Evolutionary conservation across 768 basidiomycete species (phyloP).

Genomic region (Pleurotus citrinopileatus): DNA sequence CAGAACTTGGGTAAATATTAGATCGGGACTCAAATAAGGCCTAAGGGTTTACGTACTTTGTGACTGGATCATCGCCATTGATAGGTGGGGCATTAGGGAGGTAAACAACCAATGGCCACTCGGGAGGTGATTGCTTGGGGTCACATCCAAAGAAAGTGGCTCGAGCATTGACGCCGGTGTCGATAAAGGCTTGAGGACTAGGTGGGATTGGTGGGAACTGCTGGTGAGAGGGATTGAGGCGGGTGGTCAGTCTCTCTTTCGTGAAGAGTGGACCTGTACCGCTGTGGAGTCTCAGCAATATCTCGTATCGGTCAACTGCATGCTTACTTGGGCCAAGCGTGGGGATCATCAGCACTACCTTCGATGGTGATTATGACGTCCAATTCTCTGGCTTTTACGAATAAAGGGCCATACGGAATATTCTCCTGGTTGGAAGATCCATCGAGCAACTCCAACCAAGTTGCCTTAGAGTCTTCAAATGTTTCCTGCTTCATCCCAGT

Average conservation of each 20-base stretch:
- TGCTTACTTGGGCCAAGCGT: constrained; percentile 68
- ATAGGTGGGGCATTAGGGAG: constrained; percentile 76
- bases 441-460: constrained; percentile 64
- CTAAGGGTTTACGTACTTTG: constrained; percentile 46
- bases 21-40: neutral
- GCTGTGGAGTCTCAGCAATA: constrained; percentile 24
- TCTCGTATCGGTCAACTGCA: neutral
- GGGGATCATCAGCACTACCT: constrained; percentile 51
- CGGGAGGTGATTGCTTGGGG: constrained; percentile 42
- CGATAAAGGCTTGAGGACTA: constrained; percentile 47
- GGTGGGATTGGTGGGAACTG: constrained; percentile 63
- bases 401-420: constrained; percentile 66
- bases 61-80: constrained; percentile 55
- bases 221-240: constrained; percentile 51
- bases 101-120: constrained; percentile 70
- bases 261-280: constrained; percentile 52
- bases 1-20: constrained; percentile 37
- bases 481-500: constrained; percentile 42
- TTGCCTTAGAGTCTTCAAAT: constrained; percentile 51
- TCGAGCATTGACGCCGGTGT: constrained; percentile 58
- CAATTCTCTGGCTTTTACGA: constrained; percentile 64
- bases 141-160: constrained; percentile 84
- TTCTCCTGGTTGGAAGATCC: constrained; percentile 70
- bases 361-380: constrained; percentile 81
- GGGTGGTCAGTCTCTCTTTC: constrained; percentile 38